Evolutionary conservation across 305 asterid genomes (phyloP).

Genomic region (Fraxinus paxiana): DNA sequence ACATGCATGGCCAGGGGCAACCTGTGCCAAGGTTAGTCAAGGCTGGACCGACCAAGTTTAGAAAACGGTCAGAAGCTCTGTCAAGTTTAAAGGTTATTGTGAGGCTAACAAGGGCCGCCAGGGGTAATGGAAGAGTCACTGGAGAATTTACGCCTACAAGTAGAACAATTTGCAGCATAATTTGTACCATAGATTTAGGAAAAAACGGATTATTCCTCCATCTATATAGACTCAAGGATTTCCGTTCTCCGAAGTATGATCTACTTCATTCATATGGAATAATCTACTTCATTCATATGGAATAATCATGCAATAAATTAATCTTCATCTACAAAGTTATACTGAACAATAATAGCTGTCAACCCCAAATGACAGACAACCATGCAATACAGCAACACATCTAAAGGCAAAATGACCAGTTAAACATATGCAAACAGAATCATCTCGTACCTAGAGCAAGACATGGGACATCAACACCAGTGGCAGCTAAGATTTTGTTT

Average conservation of each 20-base stretch:
- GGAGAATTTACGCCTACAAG: slow-evolving; percentile 64
- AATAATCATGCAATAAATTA: slow-evolving; percentile 10
- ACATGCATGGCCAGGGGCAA: slow-evolving; percentile 99
- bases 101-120: slow-evolving; percentile 89
- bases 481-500: slow-evolving; percentile 77
- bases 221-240: neutral
- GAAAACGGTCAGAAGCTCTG: slow-evolving; percentile 54
- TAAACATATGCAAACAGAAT: slow-evolving; percentile 15
- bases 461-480: slow-evolving; percentile 85
- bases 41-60: slow-evolving; percentile 69
- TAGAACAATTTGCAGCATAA: too few species aligned
- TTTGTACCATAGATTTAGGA: too few species aligned
- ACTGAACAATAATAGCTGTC: neutral
- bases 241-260: slow-evolving; percentile 4
- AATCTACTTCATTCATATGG: neutral
- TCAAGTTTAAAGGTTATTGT: slow-evolving; percentile 89
- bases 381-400: slow-evolving; percentile 2
- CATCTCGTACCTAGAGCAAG: slow-evolving; percentile 67
- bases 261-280: neutral
- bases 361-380: slow-evolving; percentile 18
- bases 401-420: slow-evolving; percentile 11
- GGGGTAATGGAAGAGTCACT: slow-evolving; percentile 80
- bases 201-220: neutral
- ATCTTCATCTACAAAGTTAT: neutral
- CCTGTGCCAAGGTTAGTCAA: slow-evolving; percentile 65